phyloP scores from a whole-genome alignment of 2,329 filamentous ascomycete species.

The Colletotrichum sp. region DNA sequence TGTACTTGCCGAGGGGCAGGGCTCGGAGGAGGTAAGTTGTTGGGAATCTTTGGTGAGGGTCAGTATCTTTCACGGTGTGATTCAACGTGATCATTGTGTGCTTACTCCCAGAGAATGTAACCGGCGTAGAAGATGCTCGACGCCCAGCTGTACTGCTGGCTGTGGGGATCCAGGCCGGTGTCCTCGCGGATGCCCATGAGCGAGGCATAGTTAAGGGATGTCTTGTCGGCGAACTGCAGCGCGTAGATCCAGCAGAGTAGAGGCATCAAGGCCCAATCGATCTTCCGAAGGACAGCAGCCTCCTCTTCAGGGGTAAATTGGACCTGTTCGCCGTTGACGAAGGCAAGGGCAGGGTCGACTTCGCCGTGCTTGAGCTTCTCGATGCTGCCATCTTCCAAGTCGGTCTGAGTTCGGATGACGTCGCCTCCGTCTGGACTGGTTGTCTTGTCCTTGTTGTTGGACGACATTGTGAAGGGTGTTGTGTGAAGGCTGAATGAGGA shows the following conservation, averaged over 20 bases:
- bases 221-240: constrained; percentile 16
- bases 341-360: constrained; percentile 14
- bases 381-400: constrained; percentile 10
- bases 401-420: constrained; percentile 8
- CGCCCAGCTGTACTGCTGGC: constrained; percentile 24
- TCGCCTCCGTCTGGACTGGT: not conserved
- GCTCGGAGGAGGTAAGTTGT: constrained; percentile 36
- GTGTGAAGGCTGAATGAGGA: not conserved
- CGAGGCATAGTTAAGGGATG: constrained; percentile 17
- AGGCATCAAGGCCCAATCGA: constrained; percentile 6
- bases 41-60: constrained; percentile 30
- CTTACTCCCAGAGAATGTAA: constrained; percentile 25
- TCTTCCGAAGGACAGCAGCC: not conserved
- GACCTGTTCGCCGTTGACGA: constrained; percentile 5
- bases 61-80: not conserved
- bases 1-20: constrained; percentile 38
- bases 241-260: constrained; percentile 16
- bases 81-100: not conserved
- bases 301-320: constrained; percentile 17
- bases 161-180: constrained; percentile 8
- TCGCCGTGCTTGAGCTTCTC: constrained; percentile 12
- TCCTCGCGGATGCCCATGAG: constrained; percentile 22
- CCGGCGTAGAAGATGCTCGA: constrained; percentile 26
- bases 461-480: not conserved
- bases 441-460: not conserved